These are phyloP conservation scores for Neofusicoccum laricinum DNA, from an alignment of 2,329 filamentous ascomycete genomes.

Conservation along the genomic window DNA sequence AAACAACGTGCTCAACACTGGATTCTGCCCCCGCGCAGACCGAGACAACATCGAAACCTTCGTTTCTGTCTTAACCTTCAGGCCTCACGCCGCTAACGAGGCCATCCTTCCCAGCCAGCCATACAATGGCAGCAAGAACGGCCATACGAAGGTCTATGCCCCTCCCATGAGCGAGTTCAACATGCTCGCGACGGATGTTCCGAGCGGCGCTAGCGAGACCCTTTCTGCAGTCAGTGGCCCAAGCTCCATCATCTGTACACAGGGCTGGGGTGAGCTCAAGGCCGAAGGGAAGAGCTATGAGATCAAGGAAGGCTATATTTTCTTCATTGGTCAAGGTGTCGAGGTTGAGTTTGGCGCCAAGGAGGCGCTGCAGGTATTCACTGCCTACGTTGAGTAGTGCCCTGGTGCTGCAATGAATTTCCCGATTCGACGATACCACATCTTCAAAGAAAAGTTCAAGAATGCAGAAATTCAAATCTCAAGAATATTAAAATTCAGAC, in stretches of 20 bases:
- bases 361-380: slow-evolving; percentile 48
- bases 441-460: neutral
- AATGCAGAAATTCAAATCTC: no score
- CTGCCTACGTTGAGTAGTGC: slow-evolving; percentile 43
- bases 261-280: slow-evolving; percentile 67
- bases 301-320: slow-evolving; percentile 62
- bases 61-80: slow-evolving; percentile 60
- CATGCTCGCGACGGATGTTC: slow-evolving; percentile 61
- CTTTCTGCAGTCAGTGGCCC: slow-evolving; percentile 68
- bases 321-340: slow-evolving; percentile 61
- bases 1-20: slow-evolving; percentile 72
- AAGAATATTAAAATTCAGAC: no score
- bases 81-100: slow-evolving; percentile 61
- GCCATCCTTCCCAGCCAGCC: slow-evolving; percentile 75
- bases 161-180: slow-evolving; percentile 72
- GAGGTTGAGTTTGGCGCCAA: slow-evolving; percentile 46
- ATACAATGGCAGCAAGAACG: slow-evolving; percentile 71
- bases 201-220: slow-evolving; percentile 56
- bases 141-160: slow-evolving; percentile 61
- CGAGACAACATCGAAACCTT: slow-evolving; percentile 65
- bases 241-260: slow-evolving; percentile 88
- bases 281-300: slow-evolving; percentile 53
- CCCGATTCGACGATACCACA: neutral
- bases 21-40: slow-evolving; percentile 68
- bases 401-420: neutral